Conservation (phyloP, 1,139 yeast species). For the Kodamaea derodonti region DNA sequence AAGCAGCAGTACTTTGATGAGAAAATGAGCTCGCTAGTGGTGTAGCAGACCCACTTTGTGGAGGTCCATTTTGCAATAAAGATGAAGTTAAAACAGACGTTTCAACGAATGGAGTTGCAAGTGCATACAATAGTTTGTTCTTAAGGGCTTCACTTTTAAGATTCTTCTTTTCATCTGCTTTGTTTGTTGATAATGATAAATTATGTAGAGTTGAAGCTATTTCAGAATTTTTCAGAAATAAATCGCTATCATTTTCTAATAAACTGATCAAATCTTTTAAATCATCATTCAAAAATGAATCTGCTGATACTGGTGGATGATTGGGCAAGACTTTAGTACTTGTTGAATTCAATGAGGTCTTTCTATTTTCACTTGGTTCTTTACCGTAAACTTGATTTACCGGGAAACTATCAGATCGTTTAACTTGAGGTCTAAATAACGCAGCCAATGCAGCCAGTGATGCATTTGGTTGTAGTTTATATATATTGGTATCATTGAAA, state of each 20-base stretch:
- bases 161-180: constrained; percentile 14
- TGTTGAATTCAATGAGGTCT: constrained; percentile 2
- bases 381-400: constrained; percentile 21
- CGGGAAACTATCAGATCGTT: constrained; percentile 37
- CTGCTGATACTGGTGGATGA: constrained; percentile 7
- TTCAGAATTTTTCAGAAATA: constrained; percentile 29
- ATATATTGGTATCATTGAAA: constrained; percentile 15
- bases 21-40: constrained; percentile 6
- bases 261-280: constrained; percentile 43
- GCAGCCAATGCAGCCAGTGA: constrained; percentile 65
- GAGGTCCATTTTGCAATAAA: constrained; percentile 16
- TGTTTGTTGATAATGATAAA: constrained; percentile 43
- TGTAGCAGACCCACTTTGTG: neutral
- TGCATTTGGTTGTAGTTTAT: constrained; percentile 45
- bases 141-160: constrained; percentile 42
- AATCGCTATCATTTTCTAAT: constrained; percentile 35
- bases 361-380: constrained; percentile 8
- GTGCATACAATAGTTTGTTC: constrained; percentile 56
- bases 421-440: constrained; percentile 42
- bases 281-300: constrained; percentile 28
- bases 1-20: constrained; percentile 27
- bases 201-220: constrained; percentile 56
- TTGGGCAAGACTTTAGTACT: constrained; percentile 1
- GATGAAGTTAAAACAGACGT: constrained; percentile 44
- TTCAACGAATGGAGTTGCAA: constrained; percentile 75